Evolutionary conservation across 768 basidiomycete genomes (phyloP), one percentile per base, ranked within the genome.

Genomic region (Lyophyllum shimeji): DNA sequence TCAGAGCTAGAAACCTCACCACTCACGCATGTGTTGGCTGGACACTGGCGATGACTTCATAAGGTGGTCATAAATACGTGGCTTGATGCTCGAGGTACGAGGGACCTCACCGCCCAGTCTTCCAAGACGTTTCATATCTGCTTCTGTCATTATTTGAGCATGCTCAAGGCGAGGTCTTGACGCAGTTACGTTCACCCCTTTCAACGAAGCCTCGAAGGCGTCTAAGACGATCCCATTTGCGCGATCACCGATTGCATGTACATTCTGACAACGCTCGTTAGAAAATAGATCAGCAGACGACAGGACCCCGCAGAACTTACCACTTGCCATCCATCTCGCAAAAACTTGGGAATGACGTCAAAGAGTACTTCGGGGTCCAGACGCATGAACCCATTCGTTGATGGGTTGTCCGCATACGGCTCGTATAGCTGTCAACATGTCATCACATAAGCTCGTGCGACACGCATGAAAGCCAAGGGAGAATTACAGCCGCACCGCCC

Each of bases 21-120:
- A 81, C 89, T 65, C 65, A 93, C 82, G 82, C 91, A 74, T 95
- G 93, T 3, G 90, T 93, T 13, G 94, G 93, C 68, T 96, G 94
- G 11, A 95, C 79, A 64, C 90, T 94, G 17, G 89, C 92, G 63
- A 96, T 95, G 34, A 95, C 91, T 94, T 56, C 27, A 34, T 43
- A 23, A 18, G 34, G n/a, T 7, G 24, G 50, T 18, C n/a, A 17
- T 56, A 20, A n/a, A 5, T 25, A 12, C 15, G 0, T 44, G 34
- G 9, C 31, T 34, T 23, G 4, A 37, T 12, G 9, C 9, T 39
- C 15, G 29, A 3, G 20, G 42, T 23, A 31, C 9, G 29, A 54
- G 31, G 20, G 21, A 57, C 59, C 82, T 61, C 64, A 91, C 93
- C 87, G 54, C 93, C 94, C 7, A 95, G 82, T 59, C 76, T 82